Conservation (phyloP, 1,284 basidiomycete genomes). For the Papiliotrema flavescens region DNA sequence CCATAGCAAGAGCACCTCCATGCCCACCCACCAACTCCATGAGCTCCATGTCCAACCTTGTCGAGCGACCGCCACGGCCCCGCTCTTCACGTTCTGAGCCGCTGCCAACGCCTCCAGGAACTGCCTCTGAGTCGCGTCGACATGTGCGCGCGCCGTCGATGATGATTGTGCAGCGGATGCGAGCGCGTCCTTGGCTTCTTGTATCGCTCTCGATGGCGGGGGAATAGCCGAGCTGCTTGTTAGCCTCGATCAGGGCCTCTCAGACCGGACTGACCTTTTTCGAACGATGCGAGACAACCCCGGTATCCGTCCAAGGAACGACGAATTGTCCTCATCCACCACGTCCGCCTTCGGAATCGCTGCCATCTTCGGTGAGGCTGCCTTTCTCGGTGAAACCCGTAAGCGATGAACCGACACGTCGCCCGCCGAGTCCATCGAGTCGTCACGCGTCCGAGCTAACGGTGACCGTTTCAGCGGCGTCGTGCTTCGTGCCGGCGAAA, state of each 20-base stretch:
- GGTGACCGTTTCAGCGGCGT: constrained; percentile 5
- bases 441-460: not conserved
- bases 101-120: constrained; percentile 22
- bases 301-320: constrained; percentile 2
- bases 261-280: constrained; percentile 1
- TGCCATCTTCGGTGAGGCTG: not conserved
- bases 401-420: constrained; percentile 27
- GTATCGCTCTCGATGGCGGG: constrained; percentile 21
- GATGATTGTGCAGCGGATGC: constrained; percentile 11
- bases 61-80: constrained; percentile 10
- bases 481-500: constrained; percentile 9
- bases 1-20: constrained; percentile 39
- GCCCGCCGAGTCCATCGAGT: constrained; percentile 1
- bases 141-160: constrained; percentile 5
- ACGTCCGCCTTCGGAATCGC: not conserved
- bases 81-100: not conserved
- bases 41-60: constrained; percentile 22
- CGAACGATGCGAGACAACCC: constrained; percentile 2
- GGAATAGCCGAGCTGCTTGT: constrained; percentile 4
- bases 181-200: constrained; percentile 14
- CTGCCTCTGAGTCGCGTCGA: constrained; percentile 18
- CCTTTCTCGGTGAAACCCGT: constrained; percentile 15
- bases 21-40: constrained; percentile 27
- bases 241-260: not conserved
- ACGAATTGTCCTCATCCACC: not conserved